Percentiles rank a stretch among this genome's conserved stretches.
Evolutionary conservation across 345 rosid species (phyloP).

Genomic region (Gossypium thurberi): DNA sequence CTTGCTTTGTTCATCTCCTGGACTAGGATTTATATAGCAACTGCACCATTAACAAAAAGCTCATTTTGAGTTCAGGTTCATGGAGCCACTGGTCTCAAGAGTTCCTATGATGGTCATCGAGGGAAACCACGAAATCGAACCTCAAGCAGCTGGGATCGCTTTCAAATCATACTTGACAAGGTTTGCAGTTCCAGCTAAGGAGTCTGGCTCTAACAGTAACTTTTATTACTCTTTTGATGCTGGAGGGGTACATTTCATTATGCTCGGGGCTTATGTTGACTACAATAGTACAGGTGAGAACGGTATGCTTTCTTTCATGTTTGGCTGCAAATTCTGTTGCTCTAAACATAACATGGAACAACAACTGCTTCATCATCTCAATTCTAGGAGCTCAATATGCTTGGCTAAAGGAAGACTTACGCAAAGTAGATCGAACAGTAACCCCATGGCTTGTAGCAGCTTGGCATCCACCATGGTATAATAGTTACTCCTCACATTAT

Average conservation of each 20-base stretch:
- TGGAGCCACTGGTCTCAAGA: slow-evolving; percentile 74
- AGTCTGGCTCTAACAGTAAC: slow-evolving; percentile 60
- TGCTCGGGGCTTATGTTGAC: slow-evolving; percentile 82
- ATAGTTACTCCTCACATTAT: slow-evolving; percentile 73
- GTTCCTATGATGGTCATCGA: slow-evolving; percentile 83
- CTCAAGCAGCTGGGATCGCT: slow-evolving; percentile 55
- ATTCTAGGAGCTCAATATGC: slow-evolving; percentile 55
- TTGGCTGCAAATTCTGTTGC: neutral
- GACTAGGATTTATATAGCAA: neutral
- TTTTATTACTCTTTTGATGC: slow-evolving; percentile 86
- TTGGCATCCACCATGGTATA: slow-evolving; percentile 90
- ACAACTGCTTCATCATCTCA: neutral
- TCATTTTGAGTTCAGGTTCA: slow-evolving; percentile 46
- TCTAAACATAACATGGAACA: neutral
- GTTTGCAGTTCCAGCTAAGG: slow-evolving; percentile 66
- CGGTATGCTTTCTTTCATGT: neutral
- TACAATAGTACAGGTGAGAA: slow-evolving; percentile 56
- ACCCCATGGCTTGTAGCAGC: slow-evolving; percentile 86
- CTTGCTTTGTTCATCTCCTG: neutral
- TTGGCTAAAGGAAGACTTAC: slow-evolving; percentile 70
- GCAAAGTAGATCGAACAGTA: slow-evolving; percentile 38
- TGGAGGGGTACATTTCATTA: slow-evolving; percentile 72
- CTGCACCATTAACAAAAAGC: neutral
- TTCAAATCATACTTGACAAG: slow-evolving; percentile 71
- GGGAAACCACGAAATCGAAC: slow-evolving; percentile 91